Conservation (phyloP, 1,139 yeast genomes). For the Debaryomycetaceae sp. region DNA sequence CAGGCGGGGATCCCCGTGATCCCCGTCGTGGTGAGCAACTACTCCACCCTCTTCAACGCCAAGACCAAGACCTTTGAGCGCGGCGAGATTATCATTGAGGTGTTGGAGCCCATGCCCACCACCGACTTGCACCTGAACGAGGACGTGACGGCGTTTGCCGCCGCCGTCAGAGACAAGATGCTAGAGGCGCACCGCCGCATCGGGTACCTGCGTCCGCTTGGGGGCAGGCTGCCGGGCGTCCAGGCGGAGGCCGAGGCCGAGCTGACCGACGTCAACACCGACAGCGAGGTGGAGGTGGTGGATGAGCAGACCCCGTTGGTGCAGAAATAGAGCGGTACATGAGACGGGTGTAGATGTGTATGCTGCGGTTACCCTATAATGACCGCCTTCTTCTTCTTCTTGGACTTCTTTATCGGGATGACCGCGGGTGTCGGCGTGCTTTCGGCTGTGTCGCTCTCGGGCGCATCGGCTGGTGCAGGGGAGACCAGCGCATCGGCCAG, state of each 20-base stretch:
- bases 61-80: conserved; percentile 50
- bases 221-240: conserved; percentile 8
- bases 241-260: conserved; percentile 3
- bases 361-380: conserved; percentile 10
- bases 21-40: conserved; percentile 84
- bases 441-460: too few relatives aligned
- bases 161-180: conserved; percentile 33
- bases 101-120: conserved; percentile 64
- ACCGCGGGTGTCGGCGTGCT: conserved; percentile 9
- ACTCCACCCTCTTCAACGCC: conserved; percentile 67
- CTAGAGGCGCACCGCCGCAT: conserved; percentile 22
- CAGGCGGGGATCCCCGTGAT: conserved; percentile 87
- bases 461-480: too few relatives aligned
- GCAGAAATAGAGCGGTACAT: neutral
- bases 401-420: conserved; percentile 22
- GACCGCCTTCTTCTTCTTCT: conserved; percentile 32
- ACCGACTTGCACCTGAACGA: conserved; percentile 50
- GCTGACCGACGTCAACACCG: conserved; percentile 12
- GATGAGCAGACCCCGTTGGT: conserved; percentile 8
- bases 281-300: conserved; percentile 19
- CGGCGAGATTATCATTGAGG: conserved; percentile 62
- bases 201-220: conserved; percentile 22
- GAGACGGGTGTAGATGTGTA: neutral
- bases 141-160: conserved; percentile 50
- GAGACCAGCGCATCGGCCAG: too few relatives aligned